Conservation (phyloP, 2,329 filamentous ascomycete genomes). For the Colletotrichum aenigma region DNA sequence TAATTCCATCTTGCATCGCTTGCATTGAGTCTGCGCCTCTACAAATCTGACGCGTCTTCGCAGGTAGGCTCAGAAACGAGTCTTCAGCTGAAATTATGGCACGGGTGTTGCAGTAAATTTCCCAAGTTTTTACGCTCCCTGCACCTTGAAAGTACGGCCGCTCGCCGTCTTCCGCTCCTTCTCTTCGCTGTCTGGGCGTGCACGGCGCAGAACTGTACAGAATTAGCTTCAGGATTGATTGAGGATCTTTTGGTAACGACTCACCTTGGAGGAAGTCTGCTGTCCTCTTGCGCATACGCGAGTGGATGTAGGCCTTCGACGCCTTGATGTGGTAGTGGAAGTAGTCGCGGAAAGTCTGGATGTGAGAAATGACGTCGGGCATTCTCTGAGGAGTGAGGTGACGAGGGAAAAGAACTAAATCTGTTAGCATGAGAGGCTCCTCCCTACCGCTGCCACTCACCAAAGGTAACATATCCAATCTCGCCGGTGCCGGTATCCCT, state of each 20-base stretch:
- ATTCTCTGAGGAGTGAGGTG: conserved; percentile 91
- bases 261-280: conserved; percentile 97
- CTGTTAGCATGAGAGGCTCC: conserved; percentile 18
- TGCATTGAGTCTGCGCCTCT: background rate
- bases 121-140: conserved; percentile 29
- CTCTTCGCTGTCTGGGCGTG: conserved; percentile 93
- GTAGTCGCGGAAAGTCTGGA: conserved; percentile 99
- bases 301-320: conserved; percentile 98
- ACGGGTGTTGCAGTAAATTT: background rate
- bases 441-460: conserved; percentile 52
- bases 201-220: conserved; percentile 83
- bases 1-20: background rate
- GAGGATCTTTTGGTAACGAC: conserved; percentile 24
- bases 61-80: background rate
- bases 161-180: conserved; percentile 98
- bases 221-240: background rate
- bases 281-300: conserved; percentile 94
- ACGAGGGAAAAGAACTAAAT: conserved; percentile 86
- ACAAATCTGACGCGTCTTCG: background rate
- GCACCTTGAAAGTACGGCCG: conserved; percentile 83
- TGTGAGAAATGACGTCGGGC: conserved; percentile 96
- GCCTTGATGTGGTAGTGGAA: conserved; percentile 99
- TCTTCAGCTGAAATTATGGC: background rate
- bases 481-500: conserved; percentile 77
- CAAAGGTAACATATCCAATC: conserved; percentile 97